Evolutionary conservation across 345 rosid species (phyloP).

Genomic region (Eucalyptus erythrocorys): DNA sequence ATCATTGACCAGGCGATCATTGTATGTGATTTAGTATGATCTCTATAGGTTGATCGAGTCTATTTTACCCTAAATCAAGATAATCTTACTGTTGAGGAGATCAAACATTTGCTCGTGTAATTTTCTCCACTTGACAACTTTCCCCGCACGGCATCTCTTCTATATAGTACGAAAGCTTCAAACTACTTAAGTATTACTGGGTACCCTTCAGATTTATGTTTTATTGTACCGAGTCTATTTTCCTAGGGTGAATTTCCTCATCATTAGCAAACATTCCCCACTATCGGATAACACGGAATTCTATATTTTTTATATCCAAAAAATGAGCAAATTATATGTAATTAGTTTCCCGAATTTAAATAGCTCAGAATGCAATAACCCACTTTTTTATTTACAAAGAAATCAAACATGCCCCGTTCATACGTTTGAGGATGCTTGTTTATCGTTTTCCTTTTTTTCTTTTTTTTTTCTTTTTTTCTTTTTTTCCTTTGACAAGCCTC

Average conservation of each 20-base stretch:
- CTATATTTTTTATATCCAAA: neutral
- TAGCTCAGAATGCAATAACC: neutral
- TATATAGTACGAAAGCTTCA: neutral
- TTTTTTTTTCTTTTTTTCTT: accelerated
- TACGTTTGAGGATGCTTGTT: neutral
- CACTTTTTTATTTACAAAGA: neutral
- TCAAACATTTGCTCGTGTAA: neutral
- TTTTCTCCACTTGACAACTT: neutral
- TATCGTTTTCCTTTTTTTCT: neutral
- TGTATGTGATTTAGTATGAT: neutral
- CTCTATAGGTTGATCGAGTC: neutral
- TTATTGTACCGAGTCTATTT: neutral
- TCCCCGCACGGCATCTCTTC: neutral
- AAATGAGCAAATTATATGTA: neutral
- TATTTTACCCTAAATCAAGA: neutral
- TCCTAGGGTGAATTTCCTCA: neutral
- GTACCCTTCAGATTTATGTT: neutral
- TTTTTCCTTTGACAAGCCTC: neutral
- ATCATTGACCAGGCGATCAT: neutral
- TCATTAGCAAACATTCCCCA: neutral
- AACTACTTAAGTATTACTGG: neutral
- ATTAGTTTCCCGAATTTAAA: neutral
- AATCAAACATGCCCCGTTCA: neutral
- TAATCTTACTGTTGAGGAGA: neutral
- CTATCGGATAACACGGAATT: neutral